Evolutionary conservation across 176 grass and related monocot genomes (phyloP), one percentile per base, ranked within the genome.

Genomic region (Oryza coarctata): DNA sequence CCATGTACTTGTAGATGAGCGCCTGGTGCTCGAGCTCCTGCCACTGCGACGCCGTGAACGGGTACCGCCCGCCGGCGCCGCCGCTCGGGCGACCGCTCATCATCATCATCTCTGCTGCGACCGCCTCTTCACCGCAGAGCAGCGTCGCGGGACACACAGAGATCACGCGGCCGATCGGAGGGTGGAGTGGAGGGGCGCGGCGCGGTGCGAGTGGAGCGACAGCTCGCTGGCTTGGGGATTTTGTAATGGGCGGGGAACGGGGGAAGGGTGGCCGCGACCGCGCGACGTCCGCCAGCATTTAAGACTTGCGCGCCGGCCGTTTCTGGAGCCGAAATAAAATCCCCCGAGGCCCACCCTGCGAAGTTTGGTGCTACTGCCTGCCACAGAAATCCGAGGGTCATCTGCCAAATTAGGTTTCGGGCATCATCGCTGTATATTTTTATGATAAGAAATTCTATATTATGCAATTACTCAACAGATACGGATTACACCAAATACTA

Each of bases 11-110:
- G 89, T 92, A 97, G 77, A 97, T 94, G 68, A 97, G 87, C 65
- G 92, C 92, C 82, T 97, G 94, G 80, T 97, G 94, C 86, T 97
- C 94, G 50, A 97, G 85, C 83, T 97, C 94, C 79, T 97, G 94
- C 94, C 94, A 97, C 87, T 97, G 94, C 44, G 94, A 87, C 34
- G 94, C 92, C 70, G 94, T 97, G 84, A 97, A 97, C 12, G 94
- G 89, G 80, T 85, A 97, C 72, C 85, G 87, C 1, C 76, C 0
- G 23, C 12, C 35, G 23, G 72, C 60, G 7, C 84, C 75, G 75
- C 69, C 84, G 28, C 82, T 87, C 40, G 79, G 82, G 29, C 87
- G 83, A 57, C 86, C 83, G 43, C 69, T 90, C 83, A 92, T 92
- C 89, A 97, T 97, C 86, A 83, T 94, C 83, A 80, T 83, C 41